A percentile compares a stretch with the other conserved stretches of the same genome.
Conservation (phyloP, 805 yeast species). For the Kazachstania viticola region DNA sequence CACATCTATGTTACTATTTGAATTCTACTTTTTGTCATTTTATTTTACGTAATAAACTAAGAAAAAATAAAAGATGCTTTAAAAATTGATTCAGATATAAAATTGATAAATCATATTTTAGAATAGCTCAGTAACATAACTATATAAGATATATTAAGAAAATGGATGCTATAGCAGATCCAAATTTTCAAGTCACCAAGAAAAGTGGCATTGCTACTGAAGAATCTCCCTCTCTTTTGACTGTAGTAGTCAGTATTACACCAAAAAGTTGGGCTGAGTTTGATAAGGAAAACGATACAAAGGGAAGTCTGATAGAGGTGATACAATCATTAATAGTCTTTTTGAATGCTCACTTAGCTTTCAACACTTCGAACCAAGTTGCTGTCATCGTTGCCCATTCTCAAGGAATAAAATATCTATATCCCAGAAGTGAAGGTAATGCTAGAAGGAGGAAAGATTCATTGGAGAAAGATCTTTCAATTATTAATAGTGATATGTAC, state of each 20-base stretch:
- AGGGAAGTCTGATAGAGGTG: constrained; percentile 43
- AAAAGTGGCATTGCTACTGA: constrained; percentile 26
- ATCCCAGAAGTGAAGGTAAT: constrained; percentile 36
- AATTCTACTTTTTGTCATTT: no score
- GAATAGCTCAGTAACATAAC: no score
- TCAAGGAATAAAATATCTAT: constrained; percentile 54
- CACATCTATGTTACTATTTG: no score
- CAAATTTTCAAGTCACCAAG: constrained; percentile 22
- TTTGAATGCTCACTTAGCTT: constrained; percentile 77
- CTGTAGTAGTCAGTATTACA: constrained; percentile 67
- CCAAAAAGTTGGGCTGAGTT: constrained; percentile 40
- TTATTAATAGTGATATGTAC: constrained; percentile 57
- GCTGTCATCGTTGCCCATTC: constrained; percentile 71
- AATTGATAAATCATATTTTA: no score
- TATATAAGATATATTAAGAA: no score
- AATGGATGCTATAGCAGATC: constrained; percentile 29
- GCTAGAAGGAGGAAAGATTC: constrained; percentile 1
- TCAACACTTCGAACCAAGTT: constrained; percentile 74
- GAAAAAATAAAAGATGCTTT: no score
- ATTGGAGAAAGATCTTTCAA: constrained; percentile 11
- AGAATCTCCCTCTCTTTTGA: constrained; percentile 68
- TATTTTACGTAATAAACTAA: no score
- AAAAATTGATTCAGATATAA: no score
- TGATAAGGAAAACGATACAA: constrained; percentile 18
- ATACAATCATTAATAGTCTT: constrained; percentile 60